These are phyloP conservation scores for Alternaria burnsii DNA, from an alignment of 2,329 filamentous ascomycete genomes.

Conservation along the genomic window DNA sequence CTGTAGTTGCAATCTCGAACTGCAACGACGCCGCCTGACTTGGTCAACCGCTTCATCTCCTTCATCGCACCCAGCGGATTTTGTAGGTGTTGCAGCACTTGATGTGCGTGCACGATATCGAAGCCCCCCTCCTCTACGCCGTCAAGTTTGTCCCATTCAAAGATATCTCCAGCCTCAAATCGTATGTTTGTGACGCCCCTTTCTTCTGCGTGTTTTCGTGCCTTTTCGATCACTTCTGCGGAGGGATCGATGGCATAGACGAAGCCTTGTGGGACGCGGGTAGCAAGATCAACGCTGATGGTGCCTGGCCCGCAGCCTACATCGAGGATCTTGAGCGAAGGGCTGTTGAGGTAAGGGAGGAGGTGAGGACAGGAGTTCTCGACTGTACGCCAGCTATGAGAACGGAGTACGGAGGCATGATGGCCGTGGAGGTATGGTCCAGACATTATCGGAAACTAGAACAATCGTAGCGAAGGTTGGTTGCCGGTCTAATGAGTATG, in stretches of 20 bases:
- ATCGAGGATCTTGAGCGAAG: slow-evolving; percentile 54
- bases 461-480: background rate
- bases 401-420: slow-evolving; percentile 51
- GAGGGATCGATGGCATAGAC: slow-evolving; percentile 59
- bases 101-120: slow-evolving; percentile 68
- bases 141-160: slow-evolving; percentile 55
- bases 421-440: slow-evolving; percentile 54
- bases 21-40: slow-evolving; percentile 63
- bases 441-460: slow-evolving; percentile 8
- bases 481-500: background rate
- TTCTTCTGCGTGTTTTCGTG: slow-evolving; percentile 47
- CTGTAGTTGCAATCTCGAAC: slow-evolving; percentile 49
- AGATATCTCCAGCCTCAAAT: slow-evolving; percentile 54
- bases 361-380: slow-evolving; percentile 55
- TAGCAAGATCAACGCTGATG: slow-evolving; percentile 56
- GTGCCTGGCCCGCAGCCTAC: slow-evolving; percentile 60
- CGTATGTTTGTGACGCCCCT: slow-evolving; percentile 51
- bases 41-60: slow-evolving; percentile 65
- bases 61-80: slow-evolving; percentile 60
- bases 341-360: slow-evolving; percentile 40
- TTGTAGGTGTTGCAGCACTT: slow-evolving; percentile 65
- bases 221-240: slow-evolving; percentile 53
- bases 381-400: slow-evolving; percentile 57
- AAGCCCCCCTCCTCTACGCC: slow-evolving; percentile 54
- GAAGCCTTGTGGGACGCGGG: slow-evolving; percentile 54